phyloP scores from a whole-genome alignment of 2,329 filamentous ascomycete species.

The Curvularia verruculosa region DNA sequence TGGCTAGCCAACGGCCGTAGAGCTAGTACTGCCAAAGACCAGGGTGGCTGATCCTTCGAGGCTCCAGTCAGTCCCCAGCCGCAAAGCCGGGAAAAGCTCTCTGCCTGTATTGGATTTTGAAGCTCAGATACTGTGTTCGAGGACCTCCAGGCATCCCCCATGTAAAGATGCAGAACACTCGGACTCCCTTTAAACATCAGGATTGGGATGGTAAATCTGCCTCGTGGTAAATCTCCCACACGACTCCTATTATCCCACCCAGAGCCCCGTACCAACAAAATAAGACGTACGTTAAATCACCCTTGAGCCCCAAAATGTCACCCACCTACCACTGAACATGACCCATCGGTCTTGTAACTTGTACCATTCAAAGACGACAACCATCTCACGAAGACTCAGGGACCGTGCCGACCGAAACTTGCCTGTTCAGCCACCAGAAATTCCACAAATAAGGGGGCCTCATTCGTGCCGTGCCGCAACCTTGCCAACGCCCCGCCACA shows the following conservation, averaged over 20 bases:
- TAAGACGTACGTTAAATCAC: slow-evolving; percentile 47
- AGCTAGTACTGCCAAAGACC: slow-evolving; percentile 42
- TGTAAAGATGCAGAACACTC: slow-evolving; percentile 43
- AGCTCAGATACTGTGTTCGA: slow-evolving; percentile 41
- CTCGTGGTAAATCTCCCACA: slow-evolving; percentile 40
- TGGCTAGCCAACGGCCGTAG: slow-evolving; percentile 46
- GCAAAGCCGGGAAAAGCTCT: slow-evolving; percentile 45
- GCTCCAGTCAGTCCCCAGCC: slow-evolving; percentile 47
- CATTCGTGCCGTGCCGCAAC: slow-evolving; percentile 44
- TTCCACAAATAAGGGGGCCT: slow-evolving; percentile 35
- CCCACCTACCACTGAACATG: slow-evolving; percentile 39
- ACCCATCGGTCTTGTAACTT: slow-evolving; percentile 42
- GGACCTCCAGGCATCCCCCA: slow-evolving; percentile 44
- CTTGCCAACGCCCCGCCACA: slow-evolving; percentile 36
- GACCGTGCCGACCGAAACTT: slow-evolving; percentile 38
- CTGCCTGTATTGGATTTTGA: slow-evolving; percentile 37
- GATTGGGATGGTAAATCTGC: slow-evolving; percentile 40
- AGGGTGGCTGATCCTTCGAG: slow-evolving; percentile 46
- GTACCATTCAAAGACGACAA: slow-evolving; percentile 36
- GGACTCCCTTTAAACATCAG: slow-evolving; percentile 26
- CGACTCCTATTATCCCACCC: slow-evolving; percentile 40
- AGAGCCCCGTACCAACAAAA: slow-evolving; percentile 31
- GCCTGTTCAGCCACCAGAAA: slow-evolving; percentile 39
- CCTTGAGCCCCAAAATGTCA: slow-evolving; percentile 36
- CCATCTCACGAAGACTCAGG: slow-evolving; percentile 46